Conservation (phyloP, 1,284 basidiomycete genomes). For the Leccinum angustisporum region DNA sequence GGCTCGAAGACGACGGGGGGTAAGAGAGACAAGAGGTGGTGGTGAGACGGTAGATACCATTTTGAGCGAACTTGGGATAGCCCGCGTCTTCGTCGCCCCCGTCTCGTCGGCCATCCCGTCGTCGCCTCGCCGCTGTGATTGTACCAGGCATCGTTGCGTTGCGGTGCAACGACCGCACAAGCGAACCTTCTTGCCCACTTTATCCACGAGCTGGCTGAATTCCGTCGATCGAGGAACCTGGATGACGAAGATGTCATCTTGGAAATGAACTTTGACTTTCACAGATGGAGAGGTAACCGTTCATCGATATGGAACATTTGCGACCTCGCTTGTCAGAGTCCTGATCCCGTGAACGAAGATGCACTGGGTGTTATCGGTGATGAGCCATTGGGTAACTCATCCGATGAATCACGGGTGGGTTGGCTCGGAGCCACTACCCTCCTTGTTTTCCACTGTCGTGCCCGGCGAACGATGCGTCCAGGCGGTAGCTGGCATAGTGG, state of each 20-base stretch:
- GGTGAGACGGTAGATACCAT: too few relatives aligned
- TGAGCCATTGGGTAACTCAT: conserved; percentile 76
- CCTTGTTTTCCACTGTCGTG: conserved; percentile 54
- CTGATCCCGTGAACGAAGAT: conserved; percentile 61
- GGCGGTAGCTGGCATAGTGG: conserved; percentile 55
- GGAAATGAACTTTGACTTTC: conserved; percentile 86
- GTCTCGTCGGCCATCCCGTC: too few relatives aligned
- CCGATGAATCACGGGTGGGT: conserved; percentile 71
- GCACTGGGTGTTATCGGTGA: conserved; percentile 83
- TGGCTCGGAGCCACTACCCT: conserved; percentile 77
- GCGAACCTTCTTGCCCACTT: conserved; percentile 89
- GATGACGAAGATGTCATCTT: conserved; percentile 90
- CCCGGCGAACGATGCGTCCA: conserved; percentile 54
- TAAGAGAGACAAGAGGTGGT: too few relatives aligned
- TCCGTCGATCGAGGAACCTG: conserved; percentile 79
- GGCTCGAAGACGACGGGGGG: conserved; percentile 49
- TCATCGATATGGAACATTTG: conserved; percentile 44
- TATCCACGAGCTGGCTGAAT: conserved; percentile 82
- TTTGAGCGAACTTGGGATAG: too few relatives aligned
- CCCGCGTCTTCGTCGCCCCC: too few relatives aligned
- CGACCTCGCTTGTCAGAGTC: conserved; percentile 53
- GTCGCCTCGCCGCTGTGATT: too few relatives aligned
- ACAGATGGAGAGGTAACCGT: conserved; percentile 46
- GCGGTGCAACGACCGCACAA: conserved; percentile 60
- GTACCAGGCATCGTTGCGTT: too few relatives aligned